These are phyloP conservation scores for Paecilomyces dactylethromorphus DNA, from an alignment of 2,329 filamentous ascomycete genomes.

Conservation along the genomic window DNA sequence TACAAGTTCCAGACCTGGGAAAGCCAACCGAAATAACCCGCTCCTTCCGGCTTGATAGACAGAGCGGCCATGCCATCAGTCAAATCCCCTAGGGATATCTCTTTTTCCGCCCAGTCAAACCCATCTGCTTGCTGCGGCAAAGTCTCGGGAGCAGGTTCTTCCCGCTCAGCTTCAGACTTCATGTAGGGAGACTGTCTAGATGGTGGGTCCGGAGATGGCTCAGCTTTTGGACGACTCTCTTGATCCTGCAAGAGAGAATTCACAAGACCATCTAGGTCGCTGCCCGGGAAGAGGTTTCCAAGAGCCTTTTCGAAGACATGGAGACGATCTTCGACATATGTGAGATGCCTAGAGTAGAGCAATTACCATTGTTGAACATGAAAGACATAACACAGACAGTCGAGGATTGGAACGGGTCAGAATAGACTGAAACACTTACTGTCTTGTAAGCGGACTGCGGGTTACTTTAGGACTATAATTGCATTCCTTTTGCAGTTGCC, in stretches of 20 bases:
- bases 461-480: slow-evolving; percentile 37
- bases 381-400: background rate
- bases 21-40: slow-evolving; percentile 31
- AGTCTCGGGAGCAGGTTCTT: slow-evolving; percentile 38
- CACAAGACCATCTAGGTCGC: slow-evolving; percentile 33
- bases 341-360: slow-evolving; percentile 24
- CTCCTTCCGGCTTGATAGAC: slow-evolving; percentile 33
- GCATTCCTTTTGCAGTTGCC: slow-evolving; percentile 34
- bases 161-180: slow-evolving; percentile 25
- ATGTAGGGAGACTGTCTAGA: slow-evolving; percentile 31
- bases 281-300: slow-evolving; percentile 31
- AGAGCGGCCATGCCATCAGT: slow-evolving; percentile 36
- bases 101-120: slow-evolving; percentile 46
- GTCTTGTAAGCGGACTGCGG: slow-evolving; percentile 35
- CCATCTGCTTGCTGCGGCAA: slow-evolving; percentile 38
- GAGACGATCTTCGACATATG: slow-evolving; percentile 34
- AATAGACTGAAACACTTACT: slow-evolving; percentile 21
- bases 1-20: background rate
- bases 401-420: background rate
- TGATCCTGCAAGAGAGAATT: slow-evolving; percentile 31
- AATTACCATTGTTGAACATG: background rate
- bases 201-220: slow-evolving; percentile 28
- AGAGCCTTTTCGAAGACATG: slow-evolving; percentile 32
- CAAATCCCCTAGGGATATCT: slow-evolving; percentile 30
- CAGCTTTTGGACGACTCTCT: slow-evolving; percentile 21